Conservation (phyloP, 495 filamentous ascomycete species). For the Corynascus novoguineensis region DNA sequence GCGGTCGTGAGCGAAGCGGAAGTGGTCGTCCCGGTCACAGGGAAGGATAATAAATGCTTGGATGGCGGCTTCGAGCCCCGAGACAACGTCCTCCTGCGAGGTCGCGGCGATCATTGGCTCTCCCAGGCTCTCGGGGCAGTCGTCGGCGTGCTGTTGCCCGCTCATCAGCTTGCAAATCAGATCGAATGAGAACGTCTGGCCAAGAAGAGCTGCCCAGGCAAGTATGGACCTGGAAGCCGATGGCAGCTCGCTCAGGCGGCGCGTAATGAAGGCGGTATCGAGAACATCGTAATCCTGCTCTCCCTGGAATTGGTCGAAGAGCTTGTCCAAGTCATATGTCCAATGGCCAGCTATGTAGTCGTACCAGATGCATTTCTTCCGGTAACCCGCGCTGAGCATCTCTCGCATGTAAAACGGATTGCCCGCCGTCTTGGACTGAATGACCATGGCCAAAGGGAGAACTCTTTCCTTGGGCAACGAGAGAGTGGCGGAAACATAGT, state of each 20-base stretch:
- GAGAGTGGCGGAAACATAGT: constrained; percentile 72
- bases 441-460: constrained; percentile 59
- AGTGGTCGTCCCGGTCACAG: constrained; percentile 68
- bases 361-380: constrained; percentile 83
- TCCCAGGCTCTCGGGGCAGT: constrained; percentile 21
- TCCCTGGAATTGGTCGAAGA: constrained; percentile 75
- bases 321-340: constrained; percentile 76
- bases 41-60: constrained; percentile 70
- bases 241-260: constrained; percentile 69
- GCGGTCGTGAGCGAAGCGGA: constrained; percentile 76
- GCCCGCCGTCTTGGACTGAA: constrained; percentile 75
- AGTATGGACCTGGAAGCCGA: constrained; percentile 66
- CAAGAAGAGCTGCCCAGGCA: constrained; percentile 78
- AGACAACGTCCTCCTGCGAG: constrained; percentile 44
- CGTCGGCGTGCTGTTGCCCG: constrained; percentile 55
- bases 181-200: constrained; percentile 72
- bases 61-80: constrained; percentile 71
- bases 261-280: constrained; percentile 71
- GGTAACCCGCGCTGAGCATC: constrained; percentile 82
- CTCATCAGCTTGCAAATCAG: constrained; percentile 71
- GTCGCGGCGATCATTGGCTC: constrained; percentile 6
- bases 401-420: constrained; percentile 87
- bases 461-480: constrained; percentile 55
- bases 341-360: constrained; percentile 72
- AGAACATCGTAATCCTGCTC: constrained; percentile 71